Base-by-base conservation (phyloP, 768 basidiomycete species). In the Suillus variegatus region DNA sequence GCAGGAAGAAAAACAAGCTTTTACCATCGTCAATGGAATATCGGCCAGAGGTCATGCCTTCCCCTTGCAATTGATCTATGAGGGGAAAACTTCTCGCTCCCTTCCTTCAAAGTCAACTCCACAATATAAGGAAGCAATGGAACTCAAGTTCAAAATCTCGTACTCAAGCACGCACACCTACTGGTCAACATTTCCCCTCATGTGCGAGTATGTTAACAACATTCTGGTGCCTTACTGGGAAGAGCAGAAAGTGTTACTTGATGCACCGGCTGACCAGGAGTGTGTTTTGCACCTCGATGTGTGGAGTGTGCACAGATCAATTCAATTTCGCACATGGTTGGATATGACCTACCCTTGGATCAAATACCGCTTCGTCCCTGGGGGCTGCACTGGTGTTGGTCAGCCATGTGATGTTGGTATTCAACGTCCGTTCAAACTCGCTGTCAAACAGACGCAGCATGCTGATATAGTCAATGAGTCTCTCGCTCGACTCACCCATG, bases 321-420 rank as follows among this genome's bases (percentile, higher is more conserved):
- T 51, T 25, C 49, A 51, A 14, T 51, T 51, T 51, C 14, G 2
- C 13, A 51, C 0, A 2, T 51, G 49, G 25, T 3, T 25, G 49
- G 49, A 51, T 51, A 51, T 51, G 49, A 51, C 49, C 13, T 51
- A 51, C 25, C 25, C 49, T 51, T 51, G 49, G 49, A 51, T 51
- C 14, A 51, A 51, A 14, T 51, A 51, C 49, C 6, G 12, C 6
- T 51, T 51, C 0, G n/a, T 51, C 49, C 49, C 49, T 14, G 14
- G 22, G 46, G 46, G n/a, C 46, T 47, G 46, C n/a, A 47, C 46
- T 12, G 46, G 46, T 47, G 46, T 47, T 47, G 46, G 46, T 47
- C 46, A 47, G n/a, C 46, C 46, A 47, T 47, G 46, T 47, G 46
- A 47, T 6, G n/a, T 47, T 6, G 12, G 12, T 47, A 47, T 47